Conservation (phyloP, 2,329 filamentous ascomycete species). For the Scytalidium sp. region DNA sequence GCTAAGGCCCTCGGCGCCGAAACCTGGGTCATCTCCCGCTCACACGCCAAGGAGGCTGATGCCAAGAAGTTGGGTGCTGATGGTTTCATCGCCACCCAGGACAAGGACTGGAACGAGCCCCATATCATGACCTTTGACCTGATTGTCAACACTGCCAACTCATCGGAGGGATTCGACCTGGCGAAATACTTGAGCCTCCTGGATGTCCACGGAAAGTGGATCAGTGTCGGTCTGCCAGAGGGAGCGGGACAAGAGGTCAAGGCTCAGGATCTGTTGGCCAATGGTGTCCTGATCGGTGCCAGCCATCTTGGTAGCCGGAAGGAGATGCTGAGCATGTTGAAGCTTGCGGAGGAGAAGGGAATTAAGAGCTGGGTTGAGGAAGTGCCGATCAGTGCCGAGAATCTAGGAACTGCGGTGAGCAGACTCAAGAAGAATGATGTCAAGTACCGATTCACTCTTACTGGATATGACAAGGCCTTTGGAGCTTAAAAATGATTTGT, state of each 20-base stretch:
- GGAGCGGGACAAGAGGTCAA: constrained; percentile 68
- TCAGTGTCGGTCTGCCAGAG: constrained; percentile 77
- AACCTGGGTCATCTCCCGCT: constrained; percentile 59
- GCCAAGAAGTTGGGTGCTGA: constrained; percentile 57
- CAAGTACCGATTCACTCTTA: constrained; percentile 69
- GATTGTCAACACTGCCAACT: constrained; percentile 72
- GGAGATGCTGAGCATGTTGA: constrained; percentile 70
- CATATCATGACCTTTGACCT: constrained; percentile 69
- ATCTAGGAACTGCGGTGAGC: constrained; percentile 66
- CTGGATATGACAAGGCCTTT: constrained; percentile 66
- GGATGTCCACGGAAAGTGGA: constrained; percentile 78
- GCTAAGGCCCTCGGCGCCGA: constrained; percentile 64
- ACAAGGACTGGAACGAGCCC: constrained; percentile 54
- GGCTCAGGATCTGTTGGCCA: constrained; percentile 71
- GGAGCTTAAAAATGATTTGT: constrained; percentile 20
- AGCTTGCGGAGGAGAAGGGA: constrained; percentile 67
- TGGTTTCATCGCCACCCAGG: constrained; percentile 55
- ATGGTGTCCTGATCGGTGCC: constrained; percentile 70
- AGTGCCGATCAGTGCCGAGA: constrained; percentile 68
- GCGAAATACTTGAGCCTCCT: constrained; percentile 72
- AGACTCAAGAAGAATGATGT: constrained; percentile 71
- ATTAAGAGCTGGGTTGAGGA: constrained; percentile 70
- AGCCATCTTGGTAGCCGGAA: constrained; percentile 68
- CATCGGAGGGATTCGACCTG: constrained; percentile 64
- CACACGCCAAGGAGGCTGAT: constrained; percentile 58